Conservation (phyloP, 441 rosid genomes). For the Biscutella laevigata region DNA sequence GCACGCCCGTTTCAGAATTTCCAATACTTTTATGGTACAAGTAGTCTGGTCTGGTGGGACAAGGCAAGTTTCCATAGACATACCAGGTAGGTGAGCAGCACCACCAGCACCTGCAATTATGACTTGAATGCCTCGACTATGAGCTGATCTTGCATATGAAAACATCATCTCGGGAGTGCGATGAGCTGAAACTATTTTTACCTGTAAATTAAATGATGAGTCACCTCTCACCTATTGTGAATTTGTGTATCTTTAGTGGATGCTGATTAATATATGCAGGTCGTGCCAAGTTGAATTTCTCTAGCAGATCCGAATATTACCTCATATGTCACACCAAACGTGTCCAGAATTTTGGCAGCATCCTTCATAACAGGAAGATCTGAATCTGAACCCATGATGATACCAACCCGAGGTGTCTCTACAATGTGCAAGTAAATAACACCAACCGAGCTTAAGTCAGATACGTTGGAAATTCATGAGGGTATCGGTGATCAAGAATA, state of each 20-base stretch:
- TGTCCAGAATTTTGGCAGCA: constrained; percentile 57
- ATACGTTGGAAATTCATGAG: not conserved
- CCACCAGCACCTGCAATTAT: constrained; percentile 99
- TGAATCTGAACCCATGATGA: constrained; percentile 94
- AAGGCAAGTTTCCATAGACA: constrained; percentile 3
- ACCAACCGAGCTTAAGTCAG: not conserved
- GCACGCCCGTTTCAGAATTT: not conserved
- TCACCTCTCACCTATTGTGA: no score
- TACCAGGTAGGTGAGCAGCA: constrained; percentile 93
- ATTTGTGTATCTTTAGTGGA: no score
- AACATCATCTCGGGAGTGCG: constrained; percentile 86
- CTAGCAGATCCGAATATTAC: constrained; percentile 25
- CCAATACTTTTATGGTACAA: not conserved
- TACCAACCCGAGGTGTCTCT: constrained; percentile 70
- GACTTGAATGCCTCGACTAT: constrained; percentile 59
- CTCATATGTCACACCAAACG: constrained; percentile 72
- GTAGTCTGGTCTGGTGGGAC: not conserved
- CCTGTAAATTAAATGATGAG: constrained; percentile 34
- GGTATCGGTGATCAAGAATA: not conserved
- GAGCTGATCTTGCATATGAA: constrained; percentile 67
- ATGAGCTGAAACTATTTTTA: constrained; percentile 81
- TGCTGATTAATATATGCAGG: not conserved
- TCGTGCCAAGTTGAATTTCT: not conserved
- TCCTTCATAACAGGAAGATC: constrained; percentile 98
- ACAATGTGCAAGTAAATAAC: constrained; percentile 31